These are phyloP conservation scores for Aspergillus sclerotioniger DNA, from an alignment of 495 filamentous ascomycete genomes.

Conservation along the genomic window DNA sequence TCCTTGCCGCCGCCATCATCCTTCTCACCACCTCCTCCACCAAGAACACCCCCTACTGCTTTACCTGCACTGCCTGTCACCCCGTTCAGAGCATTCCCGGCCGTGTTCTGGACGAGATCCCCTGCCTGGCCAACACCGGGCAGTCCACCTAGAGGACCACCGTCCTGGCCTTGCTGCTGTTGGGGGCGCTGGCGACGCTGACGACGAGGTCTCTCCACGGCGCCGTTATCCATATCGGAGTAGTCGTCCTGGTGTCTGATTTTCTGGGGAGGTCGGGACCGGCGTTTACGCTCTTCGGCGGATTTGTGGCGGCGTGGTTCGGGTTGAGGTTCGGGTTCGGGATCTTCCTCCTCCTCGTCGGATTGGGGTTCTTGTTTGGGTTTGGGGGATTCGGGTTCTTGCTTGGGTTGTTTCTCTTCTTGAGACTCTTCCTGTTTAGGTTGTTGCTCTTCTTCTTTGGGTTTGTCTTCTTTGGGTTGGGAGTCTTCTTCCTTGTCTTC, in stretches of 20 bases:
- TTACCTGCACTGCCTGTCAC: slow-evolving; percentile 58
- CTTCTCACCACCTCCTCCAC: slow-evolving; percentile 35
- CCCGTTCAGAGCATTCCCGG: slow-evolving; percentile 57
- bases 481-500: slow-evolving; percentile 15
- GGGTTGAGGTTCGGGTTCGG: slow-evolving; percentile 27
- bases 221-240: slow-evolving; percentile 37
- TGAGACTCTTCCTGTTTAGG: slow-evolving; percentile 16
- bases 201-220: slow-evolving; percentile 21
- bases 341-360: slow-evolving; percentile 18
- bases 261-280: slow-evolving; percentile 17
- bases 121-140: slow-evolving; percentile 57
- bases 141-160: slow-evolving; percentile 50
- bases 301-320: slow-evolving; percentile 23
- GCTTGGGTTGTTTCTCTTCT: slow-evolving; percentile 18
- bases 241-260: slow-evolving; percentile 17
- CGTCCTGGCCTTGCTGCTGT: slow-evolving; percentile 32
- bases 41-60: slow-evolving; percentile 51
- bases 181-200: slow-evolving; percentile 42
- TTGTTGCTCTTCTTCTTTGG: no score
- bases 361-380: slow-evolving; percentile 22
- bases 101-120: slow-evolving; percentile 62
- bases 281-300: slow-evolving; percentile 15
- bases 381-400: slow-evolving; percentile 20
- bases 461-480: slow-evolving; percentile 18
- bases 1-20: slow-evolving; percentile 50